phyloP scores from a whole-genome alignment of 352 stramenopile genomes.

The Globisporangium barbulae region DNA sequence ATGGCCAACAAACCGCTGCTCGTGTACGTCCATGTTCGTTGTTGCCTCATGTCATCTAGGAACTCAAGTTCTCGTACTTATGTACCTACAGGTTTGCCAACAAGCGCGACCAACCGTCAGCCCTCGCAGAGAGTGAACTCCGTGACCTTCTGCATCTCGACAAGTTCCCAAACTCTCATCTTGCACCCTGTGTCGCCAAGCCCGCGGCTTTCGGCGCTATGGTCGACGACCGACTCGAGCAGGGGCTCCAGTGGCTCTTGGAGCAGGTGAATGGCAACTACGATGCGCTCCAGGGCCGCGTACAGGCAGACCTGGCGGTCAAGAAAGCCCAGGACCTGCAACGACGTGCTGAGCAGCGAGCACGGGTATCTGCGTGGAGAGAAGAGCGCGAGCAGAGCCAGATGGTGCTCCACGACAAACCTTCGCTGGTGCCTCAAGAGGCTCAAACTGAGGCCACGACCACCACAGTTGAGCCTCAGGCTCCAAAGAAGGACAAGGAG shows the following conservation, averaged over 20 bases:
- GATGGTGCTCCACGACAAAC: constrained; percentile 61
- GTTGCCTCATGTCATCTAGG: neutral
- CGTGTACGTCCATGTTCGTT: constrained; percentile 34
- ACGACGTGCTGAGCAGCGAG: constrained; percentile 53
- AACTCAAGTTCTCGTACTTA: neutral
- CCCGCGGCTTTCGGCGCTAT: constrained; percentile 38
- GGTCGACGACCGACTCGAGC: constrained; percentile 65
- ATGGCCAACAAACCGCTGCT: constrained; percentile 67
- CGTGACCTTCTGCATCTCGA: constrained; percentile 32
- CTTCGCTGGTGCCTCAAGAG: neutral
- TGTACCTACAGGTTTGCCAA: constrained; percentile 62
- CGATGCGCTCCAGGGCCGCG: constrained; percentile 40
- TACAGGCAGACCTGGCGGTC: constrained; percentile 38
- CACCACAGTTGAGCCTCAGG: neutral
- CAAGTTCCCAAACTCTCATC: constrained; percentile 35
- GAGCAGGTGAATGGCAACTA: constrained; percentile 56
- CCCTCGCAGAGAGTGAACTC: constrained; percentile 39
- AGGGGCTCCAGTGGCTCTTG: constrained; percentile 70
- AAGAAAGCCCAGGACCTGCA: constrained; percentile 65
- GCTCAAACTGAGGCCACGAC: neutral
- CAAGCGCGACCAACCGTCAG: constrained; percentile 52
- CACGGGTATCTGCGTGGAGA: constrained; percentile 61
- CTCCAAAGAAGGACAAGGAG: constrained; percentile 21
- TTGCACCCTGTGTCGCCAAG: constrained; percentile 62
- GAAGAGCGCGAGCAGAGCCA: constrained; percentile 66